Conservation (phyloP, 768 basidiomycete species). For the Lentinula guzmanii region DNA sequence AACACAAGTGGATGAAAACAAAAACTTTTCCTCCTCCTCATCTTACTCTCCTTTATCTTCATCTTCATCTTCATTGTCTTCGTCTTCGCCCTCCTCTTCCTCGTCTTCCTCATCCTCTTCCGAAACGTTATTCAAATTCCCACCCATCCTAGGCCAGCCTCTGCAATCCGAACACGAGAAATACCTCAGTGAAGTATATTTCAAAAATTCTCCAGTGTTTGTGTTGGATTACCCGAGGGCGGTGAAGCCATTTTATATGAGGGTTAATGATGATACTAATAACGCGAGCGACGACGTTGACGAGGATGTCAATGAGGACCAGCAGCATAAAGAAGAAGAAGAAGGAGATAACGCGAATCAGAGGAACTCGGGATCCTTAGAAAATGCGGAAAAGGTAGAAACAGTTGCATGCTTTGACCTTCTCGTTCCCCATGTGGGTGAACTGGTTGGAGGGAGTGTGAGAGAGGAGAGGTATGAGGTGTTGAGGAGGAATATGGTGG, state of each 20-base stretch:
- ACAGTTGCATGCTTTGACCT: slow-evolving; percentile 96
- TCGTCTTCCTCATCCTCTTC: slow-evolving; percentile 14
- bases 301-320: no score
- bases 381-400: slow-evolving; percentile 17
- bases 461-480: slow-evolving; percentile 66
- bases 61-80: no score
- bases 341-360: no score
- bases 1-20: slow-evolving; percentile 1
- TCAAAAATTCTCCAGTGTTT: slow-evolving; percentile 71
- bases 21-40: no score
- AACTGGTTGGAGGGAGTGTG: slow-evolving; percentile 88
- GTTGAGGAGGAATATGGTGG: slow-evolving; percentile 45
- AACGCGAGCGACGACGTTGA: no score
- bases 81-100: no score
- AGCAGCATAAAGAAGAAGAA: no score
- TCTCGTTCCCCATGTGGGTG: slow-evolving; percentile 81
- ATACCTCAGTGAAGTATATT: slow-evolving; percentile 70
- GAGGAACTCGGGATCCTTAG: no score
- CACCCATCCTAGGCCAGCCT: slow-evolving; percentile 60
- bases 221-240: slow-evolving; percentile 81
- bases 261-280: slow-evolving; percentile 36
- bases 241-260: slow-evolving; percentile 98
- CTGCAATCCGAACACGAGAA: slow-evolving; percentile 91
- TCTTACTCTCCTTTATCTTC: no score
- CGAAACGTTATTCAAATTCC: slow-evolving; percentile 42